phyloP scores from a whole-genome alignment of 106 monocot genomes.

The Dendrobium chrysotoxum region DNA sequence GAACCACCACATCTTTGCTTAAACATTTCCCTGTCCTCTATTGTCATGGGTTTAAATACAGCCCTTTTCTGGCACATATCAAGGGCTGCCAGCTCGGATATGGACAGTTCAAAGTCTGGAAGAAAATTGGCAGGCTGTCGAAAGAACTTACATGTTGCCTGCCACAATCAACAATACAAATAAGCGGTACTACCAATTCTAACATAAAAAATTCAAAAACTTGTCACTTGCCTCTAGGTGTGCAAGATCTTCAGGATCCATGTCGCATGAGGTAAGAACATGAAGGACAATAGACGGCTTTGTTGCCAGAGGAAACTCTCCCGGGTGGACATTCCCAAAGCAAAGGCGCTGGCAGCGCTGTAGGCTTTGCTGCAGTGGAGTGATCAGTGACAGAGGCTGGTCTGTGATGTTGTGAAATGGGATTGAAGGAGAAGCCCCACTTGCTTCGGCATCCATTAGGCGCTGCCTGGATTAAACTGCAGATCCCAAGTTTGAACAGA shows the following conservation, averaged over 20 bases:
- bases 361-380: slow-evolving; percentile 66
- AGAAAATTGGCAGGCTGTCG: slow-evolving; percentile 79
- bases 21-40: slow-evolving; percentile 42
- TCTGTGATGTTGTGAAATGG: slow-evolving; percentile 74
- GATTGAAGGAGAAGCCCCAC: slow-evolving; percentile 62
- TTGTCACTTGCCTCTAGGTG: slow-evolving; percentile 80
- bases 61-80: slow-evolving; percentile 95
- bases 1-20: slow-evolving; percentile 81
- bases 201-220: not conserved
- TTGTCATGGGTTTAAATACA: slow-evolving; percentile 62
- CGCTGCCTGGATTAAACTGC: slow-evolving; percentile 20
- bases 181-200: slow-evolving; percentile 58
- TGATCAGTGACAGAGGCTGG: slow-evolving; percentile 59
- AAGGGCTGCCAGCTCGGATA: slow-evolving; percentile 87
- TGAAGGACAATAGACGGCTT: slow-evolving; percentile 89
- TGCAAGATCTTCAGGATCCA: slow-evolving; percentile 88
- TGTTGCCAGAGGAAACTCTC: slow-evolving; percentile 88
- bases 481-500: too few relatives aligned
- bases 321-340: slow-evolving; percentile 71
- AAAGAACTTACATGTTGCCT: slow-evolving; percentile 94
- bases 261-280: slow-evolving; percentile 80
- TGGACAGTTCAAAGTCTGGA: slow-evolving; percentile 70
- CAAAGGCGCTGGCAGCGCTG: slow-evolving; percentile 75
- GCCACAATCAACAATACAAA: slow-evolving; percentile 24
- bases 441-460: slow-evolving; percentile 83